Evolutionary conservation across 2,329 filamentous ascomycete species (phyloP).

Genomic region (Aspergillus sp.): DNA sequence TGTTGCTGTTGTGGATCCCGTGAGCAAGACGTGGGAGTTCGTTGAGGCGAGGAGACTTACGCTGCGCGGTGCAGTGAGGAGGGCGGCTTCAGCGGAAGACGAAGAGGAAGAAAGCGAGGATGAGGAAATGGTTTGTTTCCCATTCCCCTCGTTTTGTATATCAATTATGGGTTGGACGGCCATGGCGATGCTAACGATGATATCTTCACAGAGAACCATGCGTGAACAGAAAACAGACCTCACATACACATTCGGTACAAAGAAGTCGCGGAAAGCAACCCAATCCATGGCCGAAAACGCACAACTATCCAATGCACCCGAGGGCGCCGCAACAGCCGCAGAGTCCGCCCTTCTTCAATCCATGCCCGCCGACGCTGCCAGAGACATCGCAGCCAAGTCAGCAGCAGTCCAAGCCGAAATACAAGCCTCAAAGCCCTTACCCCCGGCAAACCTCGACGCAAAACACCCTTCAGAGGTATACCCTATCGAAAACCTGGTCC

Average conservation of each 20-base stretch:
- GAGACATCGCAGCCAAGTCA: constrained; percentile 32
- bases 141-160: not conserved
- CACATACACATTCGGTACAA: constrained; percentile 52
- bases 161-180: not conserved
- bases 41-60: constrained; percentile 55
- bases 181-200: not conserved
- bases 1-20: constrained; percentile 59
- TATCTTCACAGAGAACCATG: constrained; percentile 32
- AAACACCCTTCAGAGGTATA: constrained; percentile 49
- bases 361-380: constrained; percentile 36
- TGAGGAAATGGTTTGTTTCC: constrained; percentile 28
- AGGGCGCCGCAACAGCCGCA: constrained; percentile 35
- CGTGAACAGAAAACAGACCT: constrained; percentile 43
- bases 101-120: constrained; percentile 30
- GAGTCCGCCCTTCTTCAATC: constrained; percentile 46
- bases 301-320: constrained; percentile 42
- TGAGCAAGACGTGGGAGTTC: constrained; percentile 53
- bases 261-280: constrained; percentile 50
- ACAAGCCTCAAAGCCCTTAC: constrained; percentile 48
- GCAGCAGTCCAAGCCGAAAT: constrained; percentile 41
- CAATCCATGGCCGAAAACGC: constrained; percentile 50
- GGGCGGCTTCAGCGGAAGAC: constrained; percentile 24
- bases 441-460: constrained; percentile 43
- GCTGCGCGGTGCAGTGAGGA: constrained; percentile 50
- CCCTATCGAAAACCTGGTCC: constrained; percentile 42